Evolutionary conservation across 2,329 filamentous ascomycete genomes (phyloP).

Genomic region (Cytospora paraplurivora): DNA sequence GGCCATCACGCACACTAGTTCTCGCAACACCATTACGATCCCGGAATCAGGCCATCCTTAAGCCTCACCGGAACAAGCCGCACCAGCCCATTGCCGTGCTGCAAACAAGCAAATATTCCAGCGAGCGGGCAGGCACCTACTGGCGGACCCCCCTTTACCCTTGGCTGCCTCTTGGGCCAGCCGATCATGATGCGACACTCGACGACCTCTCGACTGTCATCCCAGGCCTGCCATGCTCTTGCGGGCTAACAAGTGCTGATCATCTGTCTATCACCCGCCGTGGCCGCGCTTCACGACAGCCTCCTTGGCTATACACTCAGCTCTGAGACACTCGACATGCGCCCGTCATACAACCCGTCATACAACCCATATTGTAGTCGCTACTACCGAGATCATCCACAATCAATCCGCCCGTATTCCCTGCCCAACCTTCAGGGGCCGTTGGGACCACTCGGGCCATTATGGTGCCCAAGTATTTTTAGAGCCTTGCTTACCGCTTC

Average conservation of each 20-base stretch:
- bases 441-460: not conserved
- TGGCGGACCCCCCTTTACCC: too few relatives aligned
- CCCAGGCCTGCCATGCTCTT: not conserved
- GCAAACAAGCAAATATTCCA: not conserved
- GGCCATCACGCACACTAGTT: not conserved
- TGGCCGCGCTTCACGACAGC: not conserved
- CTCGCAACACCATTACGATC: not conserved
- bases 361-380: not conserved
- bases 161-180: not conserved
- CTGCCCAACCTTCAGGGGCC: not conserved
- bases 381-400: not conserved
- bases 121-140: too few relatives aligned
- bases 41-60: not conserved
- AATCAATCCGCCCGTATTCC: not conserved
- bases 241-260: not conserved
- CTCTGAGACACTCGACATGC: not conserved
- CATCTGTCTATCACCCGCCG: not conserved
- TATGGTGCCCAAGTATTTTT: not conserved
- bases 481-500: not conserved
- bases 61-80: conserved; percentile 10
- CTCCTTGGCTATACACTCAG: not conserved
- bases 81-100: not conserved
- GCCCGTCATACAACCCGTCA: not conserved
- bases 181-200: not conserved
- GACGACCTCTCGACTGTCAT: not conserved